Evolutionary conservation across 163 green algal genomes (phyloP).

Genomic region (Chlorella variabilis): DNA sequence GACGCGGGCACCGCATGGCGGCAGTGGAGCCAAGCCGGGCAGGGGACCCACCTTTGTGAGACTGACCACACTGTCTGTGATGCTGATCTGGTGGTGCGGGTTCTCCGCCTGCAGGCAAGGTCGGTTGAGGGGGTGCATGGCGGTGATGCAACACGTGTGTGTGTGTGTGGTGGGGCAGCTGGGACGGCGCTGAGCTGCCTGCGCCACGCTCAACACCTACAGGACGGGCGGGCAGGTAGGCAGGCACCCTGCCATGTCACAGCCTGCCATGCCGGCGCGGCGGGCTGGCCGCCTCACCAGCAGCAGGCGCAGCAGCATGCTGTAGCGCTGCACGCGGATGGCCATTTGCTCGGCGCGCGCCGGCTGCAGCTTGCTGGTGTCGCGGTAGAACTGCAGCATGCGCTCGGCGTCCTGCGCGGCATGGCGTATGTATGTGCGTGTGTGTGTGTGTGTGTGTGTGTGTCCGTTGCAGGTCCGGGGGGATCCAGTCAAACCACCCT

Average conservation of each 20-base stretch:
- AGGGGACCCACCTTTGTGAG: neutral
- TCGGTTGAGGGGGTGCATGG: neutral
- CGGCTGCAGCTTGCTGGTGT: neutral
- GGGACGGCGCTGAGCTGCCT: too few species aligned
- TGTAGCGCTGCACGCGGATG: neutral
- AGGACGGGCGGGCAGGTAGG: slow-evolving; percentile 49
- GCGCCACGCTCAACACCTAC: too few species aligned
- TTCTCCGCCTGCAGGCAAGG: neutral
- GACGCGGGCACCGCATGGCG: too few species aligned
- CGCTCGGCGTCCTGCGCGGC: slow-evolving; percentile 16
- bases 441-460: too few species aligned
- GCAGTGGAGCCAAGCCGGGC: neutral
- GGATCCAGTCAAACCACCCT: too few species aligned
- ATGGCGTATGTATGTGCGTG: neutral
- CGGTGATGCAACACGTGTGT: neutral
- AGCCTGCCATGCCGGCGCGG: neutral
- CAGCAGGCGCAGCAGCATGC: neutral
- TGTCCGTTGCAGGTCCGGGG: too few species aligned
- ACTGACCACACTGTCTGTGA: neutral
- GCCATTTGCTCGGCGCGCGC: neutral
- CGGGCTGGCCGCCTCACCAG: neutral
- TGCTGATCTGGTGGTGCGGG: neutral
- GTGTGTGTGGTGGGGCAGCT: too few species aligned
- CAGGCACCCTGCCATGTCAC: slow-evolving; percentile 60
- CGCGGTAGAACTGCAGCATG: slow-evolving; percentile 7